phyloP scores from a whole-genome alignment of 768 basidiomycete genomes.

The Favolaschia claudopus region DNA sequence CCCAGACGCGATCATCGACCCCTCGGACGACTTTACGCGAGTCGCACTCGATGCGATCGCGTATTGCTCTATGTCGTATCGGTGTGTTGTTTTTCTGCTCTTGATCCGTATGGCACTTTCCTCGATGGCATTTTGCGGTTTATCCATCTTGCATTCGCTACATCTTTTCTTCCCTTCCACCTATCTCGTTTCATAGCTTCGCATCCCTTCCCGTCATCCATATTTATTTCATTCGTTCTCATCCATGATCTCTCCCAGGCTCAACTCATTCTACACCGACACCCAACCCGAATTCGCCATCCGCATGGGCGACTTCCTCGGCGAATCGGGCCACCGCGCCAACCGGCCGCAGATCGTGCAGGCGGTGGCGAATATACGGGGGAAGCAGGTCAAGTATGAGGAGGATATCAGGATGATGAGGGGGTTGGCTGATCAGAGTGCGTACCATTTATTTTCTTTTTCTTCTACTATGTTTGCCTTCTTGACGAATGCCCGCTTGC shows the following conservation, averaged over 20 bases:
- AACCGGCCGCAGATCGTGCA: conserved; percentile 44
- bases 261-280: conserved; percentile 56
- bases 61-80: conserved; percentile 51
- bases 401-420: conserved; percentile 50
- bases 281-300: conserved; percentile 46
- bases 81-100: conserved; percentile 30
- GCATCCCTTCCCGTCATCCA: no score
- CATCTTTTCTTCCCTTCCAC: no score
- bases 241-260: no score
- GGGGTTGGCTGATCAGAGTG: conserved; percentile 49
- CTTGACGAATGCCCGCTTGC: not conserved
- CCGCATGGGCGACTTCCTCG: conserved; percentile 50
- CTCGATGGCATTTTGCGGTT: no score
- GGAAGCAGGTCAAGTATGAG: conserved; percentile 47
- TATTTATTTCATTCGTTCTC: conserved; percentile 1
- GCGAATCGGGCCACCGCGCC: conserved; percentile 44
- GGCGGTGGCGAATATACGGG: conserved; percentile 42
- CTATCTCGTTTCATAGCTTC: no score
- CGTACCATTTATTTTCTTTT: conserved; percentile 12
- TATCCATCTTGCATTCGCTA: no score
- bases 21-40: conserved; percentile 55
- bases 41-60: conserved; percentile 57
- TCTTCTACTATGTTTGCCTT: no score
- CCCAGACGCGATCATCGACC: conserved; percentile 47
- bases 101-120: no score